Percentiles rank a stretch among this genome's conserved stretches.
Evolutionary conservation across 1,284 basidiomycete genomes (phyloP).

Genomic region (Pseudozyma sp.): DNA sequence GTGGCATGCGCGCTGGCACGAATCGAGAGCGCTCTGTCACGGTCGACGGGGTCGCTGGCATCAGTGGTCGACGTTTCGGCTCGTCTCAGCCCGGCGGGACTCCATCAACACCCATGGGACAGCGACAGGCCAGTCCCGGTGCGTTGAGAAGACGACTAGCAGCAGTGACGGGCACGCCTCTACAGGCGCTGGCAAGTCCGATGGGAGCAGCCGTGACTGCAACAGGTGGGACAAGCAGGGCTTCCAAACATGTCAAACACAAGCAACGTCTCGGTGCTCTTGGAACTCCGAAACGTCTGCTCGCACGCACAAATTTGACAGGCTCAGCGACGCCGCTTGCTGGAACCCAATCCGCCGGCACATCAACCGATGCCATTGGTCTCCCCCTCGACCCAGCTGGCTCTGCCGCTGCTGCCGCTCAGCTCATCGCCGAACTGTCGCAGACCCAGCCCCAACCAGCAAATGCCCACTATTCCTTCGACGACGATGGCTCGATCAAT

Average conservation of each 20-base stretch:
- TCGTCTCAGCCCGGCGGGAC: constrained; percentile 43
- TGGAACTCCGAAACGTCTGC: constrained; percentile 42
- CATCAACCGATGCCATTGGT: constrained; percentile 5
- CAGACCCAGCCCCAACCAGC: constrained; percentile 27
- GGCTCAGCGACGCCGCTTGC: constrained; percentile 29
- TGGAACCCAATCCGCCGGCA: background rate
- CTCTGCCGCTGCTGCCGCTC: constrained; percentile 25
- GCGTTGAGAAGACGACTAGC: constrained; percentile 40
- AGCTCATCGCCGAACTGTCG: constrained; percentile 29
- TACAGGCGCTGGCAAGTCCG: constrained; percentile 35
- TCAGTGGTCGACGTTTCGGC: constrained; percentile 19
- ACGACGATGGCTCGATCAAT: constrained; percentile 57
- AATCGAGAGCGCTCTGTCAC: constrained; percentile 33
- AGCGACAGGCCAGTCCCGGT: constrained; percentile 40
- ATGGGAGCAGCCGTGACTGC: constrained; percentile 12
- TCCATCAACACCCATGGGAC: constrained; percentile 36
- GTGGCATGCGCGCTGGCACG: constrained; percentile 13
- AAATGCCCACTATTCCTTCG: constrained; percentile 31
- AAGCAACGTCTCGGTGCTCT: constrained; percentile 45
- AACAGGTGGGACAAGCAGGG: constrained; percentile 16
- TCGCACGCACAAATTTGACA: constrained; percentile 13
- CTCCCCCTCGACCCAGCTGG: constrained; percentile 1
- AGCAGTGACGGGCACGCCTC: constrained; percentile 38
- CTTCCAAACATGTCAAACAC: constrained; percentile 33
- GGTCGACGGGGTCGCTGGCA: constrained; percentile 12